These are phyloP conservation scores for Cercophora scortea DNA, from an alignment of 495 filamentous ascomycete species.

Conservation along the genomic window DNA sequence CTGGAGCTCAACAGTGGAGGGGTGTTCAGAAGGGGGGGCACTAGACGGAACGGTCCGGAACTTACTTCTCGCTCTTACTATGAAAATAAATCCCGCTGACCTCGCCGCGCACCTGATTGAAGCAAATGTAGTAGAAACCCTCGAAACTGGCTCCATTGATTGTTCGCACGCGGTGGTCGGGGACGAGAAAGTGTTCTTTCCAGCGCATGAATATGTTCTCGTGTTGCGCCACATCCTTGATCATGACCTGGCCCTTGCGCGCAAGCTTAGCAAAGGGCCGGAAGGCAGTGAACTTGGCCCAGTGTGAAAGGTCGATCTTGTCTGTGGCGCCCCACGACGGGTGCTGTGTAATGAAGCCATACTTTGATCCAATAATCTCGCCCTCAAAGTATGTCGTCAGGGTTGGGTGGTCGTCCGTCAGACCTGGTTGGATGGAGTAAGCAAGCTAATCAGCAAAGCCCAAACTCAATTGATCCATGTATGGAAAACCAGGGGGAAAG, in stretches of 20 bases:
- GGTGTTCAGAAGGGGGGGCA: too few species aligned
- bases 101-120: conserved; percentile 79
- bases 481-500: too few species aligned
- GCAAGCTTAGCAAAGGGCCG: conserved; percentile 67
- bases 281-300: conserved; percentile 84
- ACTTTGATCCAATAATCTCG: conserved; percentile 93
- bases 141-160: conserved; percentile 95
- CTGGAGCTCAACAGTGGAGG: too few species aligned
- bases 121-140: conserved; percentile 99
- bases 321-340: conserved; percentile 87
- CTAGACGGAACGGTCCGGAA: conserved; percentile 4
- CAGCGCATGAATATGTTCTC: conserved; percentile 99
- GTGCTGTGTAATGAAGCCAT: conserved; percentile 86
- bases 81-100: conserved; percentile 97
- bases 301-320: conserved; percentile 89
- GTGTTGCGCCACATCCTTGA: conserved; percentile 67
- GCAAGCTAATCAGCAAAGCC: not conserved
- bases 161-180: conserved; percentile 82
- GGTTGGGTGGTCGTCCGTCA: conserved; percentile 93
- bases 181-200: conserved; percentile 98
- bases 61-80: conserved; percentile 91
- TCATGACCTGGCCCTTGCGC: conserved; percentile 46
- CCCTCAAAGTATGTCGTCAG: conserved; percentile 97
- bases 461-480: not conserved
- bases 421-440: conserved; percentile 41